Percentiles rank a stretch among this genome's conserved stretches.
Conservation (phyloP, 1,284 basidiomycete genomes). For the Irpex lacteus region DNA sequence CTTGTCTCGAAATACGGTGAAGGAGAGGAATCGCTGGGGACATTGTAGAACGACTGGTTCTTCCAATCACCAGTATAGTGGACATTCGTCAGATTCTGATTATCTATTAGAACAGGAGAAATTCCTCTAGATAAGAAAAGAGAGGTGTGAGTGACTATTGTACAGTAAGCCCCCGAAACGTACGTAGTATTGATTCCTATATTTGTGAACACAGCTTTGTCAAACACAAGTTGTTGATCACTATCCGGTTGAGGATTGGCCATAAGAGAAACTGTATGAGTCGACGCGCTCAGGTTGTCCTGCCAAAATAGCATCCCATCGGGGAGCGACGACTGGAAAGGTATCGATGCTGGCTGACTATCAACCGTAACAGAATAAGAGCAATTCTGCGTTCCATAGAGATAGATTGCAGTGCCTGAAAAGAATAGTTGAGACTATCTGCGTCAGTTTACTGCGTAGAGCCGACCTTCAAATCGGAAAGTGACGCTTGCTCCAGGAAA, state of each 20-base stretch:
- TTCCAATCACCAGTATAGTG: constrained; percentile 11
- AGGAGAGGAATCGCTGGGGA: constrained; percentile 7
- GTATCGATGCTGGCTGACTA: neutral
- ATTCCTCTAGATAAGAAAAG: neutral
- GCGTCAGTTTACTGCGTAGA: neutral
- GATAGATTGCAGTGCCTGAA: constrained; percentile 11
- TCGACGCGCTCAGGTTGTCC: constrained; percentile 3
- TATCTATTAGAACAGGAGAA: constrained; percentile 1
- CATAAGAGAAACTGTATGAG: constrained; percentile 8
- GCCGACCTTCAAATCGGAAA: constrained; percentile 8
- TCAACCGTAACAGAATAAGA: constrained; percentile 11
- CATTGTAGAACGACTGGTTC: constrained; percentile 1
- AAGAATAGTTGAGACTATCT: neutral
- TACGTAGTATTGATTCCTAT: constrained; percentile 9
- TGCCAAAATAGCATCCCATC: constrained; percentile 6
- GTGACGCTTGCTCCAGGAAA: constrained; percentile 11
- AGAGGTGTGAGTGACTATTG: neutral
- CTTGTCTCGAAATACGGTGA: constrained; percentile 10
- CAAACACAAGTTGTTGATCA: constrained; percentile 4
- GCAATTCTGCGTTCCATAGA: constrained; percentile 12
- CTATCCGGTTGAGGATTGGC: neutral
- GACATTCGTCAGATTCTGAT: constrained; percentile 5
- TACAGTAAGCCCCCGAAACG: neutral
- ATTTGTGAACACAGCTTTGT: constrained; percentile 8
- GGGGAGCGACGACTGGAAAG: neutral